Conservation (phyloP, 768 basidiomycete species). For the Hygrocybe punicea region DNA sequence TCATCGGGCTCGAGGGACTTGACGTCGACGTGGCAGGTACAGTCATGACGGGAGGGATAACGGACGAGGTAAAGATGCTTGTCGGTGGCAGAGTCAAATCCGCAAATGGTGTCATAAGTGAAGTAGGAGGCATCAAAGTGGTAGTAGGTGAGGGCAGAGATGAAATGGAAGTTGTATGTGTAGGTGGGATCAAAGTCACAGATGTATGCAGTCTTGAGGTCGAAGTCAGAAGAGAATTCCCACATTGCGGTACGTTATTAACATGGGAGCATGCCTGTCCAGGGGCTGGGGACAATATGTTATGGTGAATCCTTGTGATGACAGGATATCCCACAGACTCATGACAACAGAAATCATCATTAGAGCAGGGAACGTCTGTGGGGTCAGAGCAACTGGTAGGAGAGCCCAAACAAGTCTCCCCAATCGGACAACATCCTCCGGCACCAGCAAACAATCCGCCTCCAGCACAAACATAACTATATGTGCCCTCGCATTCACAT, state of each 20-base stretch:
- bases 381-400: background rate
- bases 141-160: background rate
- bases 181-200: no score
- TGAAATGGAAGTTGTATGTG: background rate
- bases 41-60: background rate
- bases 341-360: slow-evolving; percentile 1
- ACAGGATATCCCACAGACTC: no score
- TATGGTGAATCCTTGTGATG: no score
- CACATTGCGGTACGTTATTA: no score
- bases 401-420: no score
- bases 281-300: no score
- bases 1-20: background rate
- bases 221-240: no score
- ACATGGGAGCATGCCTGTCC: no score
- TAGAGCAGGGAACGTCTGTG: background rate
- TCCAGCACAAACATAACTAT: background rate
- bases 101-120: background rate
- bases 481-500: background rate
- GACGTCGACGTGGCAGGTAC: background rate
- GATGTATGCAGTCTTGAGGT: no score
- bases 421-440: no score
- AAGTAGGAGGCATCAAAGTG: background rate
- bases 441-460: no score
- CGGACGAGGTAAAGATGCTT: background rate
- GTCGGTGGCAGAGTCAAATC: background rate